phyloP scores from a whole-genome alignment of 192 early-diverging fungal species.

The Pilobolus umbonatus region DNA sequence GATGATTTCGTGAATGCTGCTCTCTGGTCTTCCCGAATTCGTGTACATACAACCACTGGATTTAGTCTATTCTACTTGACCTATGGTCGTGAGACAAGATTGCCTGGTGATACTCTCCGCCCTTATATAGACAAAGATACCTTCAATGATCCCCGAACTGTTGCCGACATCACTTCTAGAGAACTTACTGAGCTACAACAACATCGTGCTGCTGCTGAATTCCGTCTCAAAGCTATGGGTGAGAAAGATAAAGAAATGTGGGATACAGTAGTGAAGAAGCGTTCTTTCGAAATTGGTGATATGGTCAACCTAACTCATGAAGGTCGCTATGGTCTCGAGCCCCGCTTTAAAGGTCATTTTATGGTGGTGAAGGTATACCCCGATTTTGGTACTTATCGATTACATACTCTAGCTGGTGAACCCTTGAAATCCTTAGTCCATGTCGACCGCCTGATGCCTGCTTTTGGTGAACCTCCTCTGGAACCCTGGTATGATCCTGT shows the following conservation, averaged over 20 bases:
- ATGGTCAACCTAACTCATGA: not conserved
- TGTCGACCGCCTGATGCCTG: not conserved
- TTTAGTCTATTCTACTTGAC: slow-evolving; percentile 18
- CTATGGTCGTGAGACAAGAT: slow-evolving; percentile 17
- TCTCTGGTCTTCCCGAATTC: slow-evolving; percentile 10
- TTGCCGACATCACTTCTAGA: not conserved
- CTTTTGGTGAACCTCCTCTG: not conserved
- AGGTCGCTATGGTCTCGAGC: slow-evolving; percentile 4
- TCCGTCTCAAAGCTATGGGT: not conserved
- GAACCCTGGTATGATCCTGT: slow-evolving; percentile 5
- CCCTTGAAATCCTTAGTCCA: not conserved
- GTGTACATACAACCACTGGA: not conserved
- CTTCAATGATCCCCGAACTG: not conserved
- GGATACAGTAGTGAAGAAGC: slow-evolving; percentile 9
- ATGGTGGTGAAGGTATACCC: not conserved
- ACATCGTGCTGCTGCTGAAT: slow-evolving; percentile 5
- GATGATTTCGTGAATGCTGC: slow-evolving; percentile 16
- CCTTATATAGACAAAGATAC: slow-evolving; percentile 19
- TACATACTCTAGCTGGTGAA: slow-evolving; percentile 7
- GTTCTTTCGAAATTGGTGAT: slow-evolving; percentile 10
- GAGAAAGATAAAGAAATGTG: slow-evolving; percentile 5
- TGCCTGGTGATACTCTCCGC: slow-evolving; percentile 11
- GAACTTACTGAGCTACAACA: not conserved
- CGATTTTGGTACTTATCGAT: not conserved
- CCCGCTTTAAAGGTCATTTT: slow-evolving; percentile 1